A percentile compares a stretch with the other conserved stretches of the same genome.
Evolutionary conservation across 1,139 yeast genomes (phyloP).

Genomic region (Taphrina populina): DNA sequence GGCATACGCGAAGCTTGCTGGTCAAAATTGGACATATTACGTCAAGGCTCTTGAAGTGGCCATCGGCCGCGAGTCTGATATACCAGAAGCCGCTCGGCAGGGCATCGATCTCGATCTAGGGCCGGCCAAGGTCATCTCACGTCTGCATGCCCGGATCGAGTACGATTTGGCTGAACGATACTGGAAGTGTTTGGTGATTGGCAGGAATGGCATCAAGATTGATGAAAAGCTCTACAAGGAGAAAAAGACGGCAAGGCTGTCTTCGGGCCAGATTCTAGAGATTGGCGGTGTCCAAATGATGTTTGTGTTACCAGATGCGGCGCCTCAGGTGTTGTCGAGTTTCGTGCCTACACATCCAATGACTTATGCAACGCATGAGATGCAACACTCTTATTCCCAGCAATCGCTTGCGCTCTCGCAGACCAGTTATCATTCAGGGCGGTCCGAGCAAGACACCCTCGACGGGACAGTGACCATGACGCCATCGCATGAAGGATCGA

Average conservation of each 20-base stretch:
- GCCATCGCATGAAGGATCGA: conserved; percentile 1
- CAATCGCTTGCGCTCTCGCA: conserved; percentile 28
- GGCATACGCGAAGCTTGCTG: conserved; percentile 65
- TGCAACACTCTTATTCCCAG: conserved; percentile 22
- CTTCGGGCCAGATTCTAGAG: conserved; percentile 63
- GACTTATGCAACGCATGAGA: conserved; percentile 11
- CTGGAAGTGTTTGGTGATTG: conserved; percentile 82
- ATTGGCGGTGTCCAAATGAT: conserved; percentile 98
- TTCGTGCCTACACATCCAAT: conserved; percentile 27
- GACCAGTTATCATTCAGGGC: conserved; percentile 11
- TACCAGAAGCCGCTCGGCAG: conserved; percentile 42
- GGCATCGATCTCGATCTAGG: conserved; percentile 83
- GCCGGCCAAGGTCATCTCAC: conserved; percentile 91
- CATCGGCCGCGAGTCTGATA: conserved; percentile 66
- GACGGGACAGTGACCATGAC: conserved; percentile 4
- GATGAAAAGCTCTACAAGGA: conserved; percentile 60
- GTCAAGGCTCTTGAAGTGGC: conserved; percentile 75
- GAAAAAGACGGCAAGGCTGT: conserved; percentile 43
- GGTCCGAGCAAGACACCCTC: conserved; percentile 13
- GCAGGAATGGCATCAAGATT: conserved; percentile 90
- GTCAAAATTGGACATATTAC: conserved; percentile 84
- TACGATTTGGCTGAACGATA: conserved; percentile 71
- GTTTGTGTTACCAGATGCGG: conserved; percentile 90
- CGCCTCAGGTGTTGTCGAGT: conserved; percentile 50
- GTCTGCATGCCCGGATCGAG: conserved; percentile 81